Evolutionary conservation across 192 early-diverging fungal genomes (phyloP).

Genomic region (Neocallimastix lanati): DNA sequence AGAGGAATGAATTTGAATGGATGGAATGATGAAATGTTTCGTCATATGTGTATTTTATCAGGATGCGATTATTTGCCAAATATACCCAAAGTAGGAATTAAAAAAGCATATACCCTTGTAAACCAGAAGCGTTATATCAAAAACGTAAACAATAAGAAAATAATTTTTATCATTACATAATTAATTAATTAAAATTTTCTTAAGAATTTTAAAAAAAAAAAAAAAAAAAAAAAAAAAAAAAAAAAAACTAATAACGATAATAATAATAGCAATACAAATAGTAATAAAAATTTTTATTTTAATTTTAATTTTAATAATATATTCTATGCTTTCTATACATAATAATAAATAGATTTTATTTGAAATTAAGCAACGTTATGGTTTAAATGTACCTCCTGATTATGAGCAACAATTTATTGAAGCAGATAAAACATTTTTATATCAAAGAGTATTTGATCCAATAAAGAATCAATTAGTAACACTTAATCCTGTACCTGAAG

Average conservation of each 20-base stretch:
- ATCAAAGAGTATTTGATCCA: constrained; percentile 80
- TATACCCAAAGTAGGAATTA: constrained; percentile 68
- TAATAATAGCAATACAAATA: too few relatives aligned
- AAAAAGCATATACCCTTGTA: constrained; percentile 40
- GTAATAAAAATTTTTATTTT: too few relatives aligned
- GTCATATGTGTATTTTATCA: constrained; percentile 84
- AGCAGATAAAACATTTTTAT: constrained; percentile 74
- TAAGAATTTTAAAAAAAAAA: too few relatives aligned
- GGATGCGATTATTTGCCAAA: constrained; percentile 94
- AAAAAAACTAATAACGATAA: too few relatives aligned
- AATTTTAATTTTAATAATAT: too few relatives aligned
- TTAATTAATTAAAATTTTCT: too few relatives aligned
- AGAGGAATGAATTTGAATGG: neutral
- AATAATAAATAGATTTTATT: constrained; percentile 1
- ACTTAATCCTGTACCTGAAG: neutral
- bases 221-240: constrained; percentile 11
- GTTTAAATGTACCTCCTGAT: constrained; percentile 28
- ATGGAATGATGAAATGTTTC: constrained; percentile 23
- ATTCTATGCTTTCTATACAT: too few relatives aligned
- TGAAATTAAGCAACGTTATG: constrained; percentile 22
- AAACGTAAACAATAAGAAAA: constrained; percentile 24
- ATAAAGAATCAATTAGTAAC: neutral
- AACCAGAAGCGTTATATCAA: neutral
- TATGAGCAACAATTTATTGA: constrained; percentile 50
- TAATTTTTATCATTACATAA: too few relatives aligned